Evolutionary conservation across 2,329 filamentous ascomycete species (phyloP), one percentile per base, ranked within the genome.

Genomic region (Colletotrichum magnum): DNA sequence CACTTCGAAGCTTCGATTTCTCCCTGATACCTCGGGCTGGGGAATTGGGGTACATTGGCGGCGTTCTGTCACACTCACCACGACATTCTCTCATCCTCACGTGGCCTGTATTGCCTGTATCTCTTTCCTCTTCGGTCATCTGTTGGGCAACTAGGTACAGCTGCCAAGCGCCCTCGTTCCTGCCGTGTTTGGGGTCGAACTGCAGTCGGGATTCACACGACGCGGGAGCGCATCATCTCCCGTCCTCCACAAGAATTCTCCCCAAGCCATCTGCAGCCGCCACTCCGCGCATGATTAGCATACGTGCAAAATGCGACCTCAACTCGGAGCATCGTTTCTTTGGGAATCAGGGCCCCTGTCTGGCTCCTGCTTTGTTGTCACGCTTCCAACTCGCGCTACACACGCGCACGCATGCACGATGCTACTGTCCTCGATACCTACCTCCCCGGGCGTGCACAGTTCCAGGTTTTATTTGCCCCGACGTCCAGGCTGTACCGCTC

Each of bases 311-410:
- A 51, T 60, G 45, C 47, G 51, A 60, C 58, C 9, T 51, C 47
- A 43, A 45, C 47, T 60, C 58, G 47, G 58, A n/a, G 58, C 47
- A 26, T 51, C 58, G 47, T 60, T 60, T 52, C 58, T 52, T 45
- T 18, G 58, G 45, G 51, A 45, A 18, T 28, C 58, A 50, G 57
- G 45, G 28, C 18, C 18, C 18, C 18, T 18, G 18, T 18, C 18
- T 18, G 18, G 18, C 18, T 18, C 18, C 18, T 18, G 18, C 18
- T 18, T 18, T 18, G 18, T 18, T 18, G 18, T 18, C 18, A 18
- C 28, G 28, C 28, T 32, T 32, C 7, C 41, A 43, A 43, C 13
- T 47, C 26, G 28, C 51, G 18, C 47, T 51, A 48, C 32, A n/a
- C 32, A 32, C 47, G 28, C 47, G 21, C 48, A 16, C 12, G 43